These are phyloP conservation scores for Diplodia intermedia DNA, from an alignment of 2,329 filamentous ascomycete species.

Conservation along the genomic window DNA sequence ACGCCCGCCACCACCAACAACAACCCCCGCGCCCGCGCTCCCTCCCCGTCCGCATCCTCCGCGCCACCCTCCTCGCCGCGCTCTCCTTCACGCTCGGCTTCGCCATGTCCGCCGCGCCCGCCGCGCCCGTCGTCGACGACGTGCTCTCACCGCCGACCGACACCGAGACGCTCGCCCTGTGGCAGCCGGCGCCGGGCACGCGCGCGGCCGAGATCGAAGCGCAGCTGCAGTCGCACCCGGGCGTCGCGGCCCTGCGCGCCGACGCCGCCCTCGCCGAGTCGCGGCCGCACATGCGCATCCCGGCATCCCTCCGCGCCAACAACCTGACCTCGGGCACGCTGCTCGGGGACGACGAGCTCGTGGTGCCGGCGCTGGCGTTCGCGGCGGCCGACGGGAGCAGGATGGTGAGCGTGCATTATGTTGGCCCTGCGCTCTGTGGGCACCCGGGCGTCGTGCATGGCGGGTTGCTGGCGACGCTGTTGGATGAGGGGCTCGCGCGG, in stretches of 20 bases:
- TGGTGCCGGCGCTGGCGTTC: constrained; percentile 82
- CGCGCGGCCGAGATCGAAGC: constrained; percentile 67
- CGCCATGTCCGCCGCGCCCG: constrained; percentile 63
- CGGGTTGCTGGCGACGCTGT: constrained; percentile 85
- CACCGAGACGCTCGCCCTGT: constrained; percentile 74
- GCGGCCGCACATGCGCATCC: constrained; percentile 87
- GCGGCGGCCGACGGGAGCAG: constrained; percentile 59
- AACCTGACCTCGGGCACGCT: constrained; percentile 85
- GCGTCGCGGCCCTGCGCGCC: constrained; percentile 66
- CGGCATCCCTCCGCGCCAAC: constrained; percentile 69
- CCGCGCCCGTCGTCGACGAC: constrained; percentile 56
- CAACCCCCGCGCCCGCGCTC: constrained; percentile 32
- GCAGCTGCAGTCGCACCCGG: constrained; percentile 75
- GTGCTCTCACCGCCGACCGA: constrained; percentile 67
- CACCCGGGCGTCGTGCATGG: constrained; percentile 92
- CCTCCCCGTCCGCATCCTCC: constrained; percentile 48
- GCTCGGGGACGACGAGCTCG: constrained; percentile 74
- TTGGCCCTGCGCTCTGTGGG: constrained; percentile 82
- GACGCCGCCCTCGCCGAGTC: constrained; percentile 64
- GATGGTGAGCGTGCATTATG: constrained; percentile 73
- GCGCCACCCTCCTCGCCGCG: constrained; percentile 56
- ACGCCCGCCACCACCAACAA: too few species aligned
- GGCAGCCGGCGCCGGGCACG: constrained; percentile 61
- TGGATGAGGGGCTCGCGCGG: constrained; percentile 87
- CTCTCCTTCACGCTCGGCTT: constrained; percentile 62